Evolutionary conservation across 805 yeast genomes (phyloP).

Genomic region (Wickerhamiella domercqiae): DNA sequence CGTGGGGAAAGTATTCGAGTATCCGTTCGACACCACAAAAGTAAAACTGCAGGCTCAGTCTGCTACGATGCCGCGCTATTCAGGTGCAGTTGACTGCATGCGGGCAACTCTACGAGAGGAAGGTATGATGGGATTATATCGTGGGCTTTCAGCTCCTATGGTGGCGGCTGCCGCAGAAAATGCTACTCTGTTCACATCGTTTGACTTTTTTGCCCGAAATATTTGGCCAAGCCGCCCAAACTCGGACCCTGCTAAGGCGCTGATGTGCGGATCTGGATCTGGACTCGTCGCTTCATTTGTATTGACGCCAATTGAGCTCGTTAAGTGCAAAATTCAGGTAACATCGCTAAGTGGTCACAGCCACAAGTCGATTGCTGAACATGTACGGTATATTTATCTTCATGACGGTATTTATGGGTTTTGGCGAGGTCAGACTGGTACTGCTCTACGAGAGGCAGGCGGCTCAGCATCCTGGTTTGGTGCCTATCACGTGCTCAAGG

Average conservation of each 20-base stretch:
- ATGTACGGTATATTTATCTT: conserved; percentile 29
- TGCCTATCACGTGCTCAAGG: conserved; percentile 47
- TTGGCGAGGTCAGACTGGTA: conserved; percentile 79
- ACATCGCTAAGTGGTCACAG: conserved; percentile 4
- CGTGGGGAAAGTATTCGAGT: conserved; percentile 70
- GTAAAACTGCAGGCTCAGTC: conserved; percentile 69
- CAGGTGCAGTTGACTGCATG: conserved; percentile 54
- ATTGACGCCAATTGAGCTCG: conserved; percentile 80
- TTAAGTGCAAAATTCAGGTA: conserved; percentile 82
- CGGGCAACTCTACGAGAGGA: conserved; percentile 45
- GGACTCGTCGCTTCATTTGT: conserved; percentile 74
- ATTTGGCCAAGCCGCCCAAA: too few species aligned
- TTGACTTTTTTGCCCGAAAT: conserved; percentile 14
- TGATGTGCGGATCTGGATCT: conserved; percentile 63
- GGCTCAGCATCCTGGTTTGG: conserved; percentile 96
- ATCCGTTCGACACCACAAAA: conserved; percentile 85
- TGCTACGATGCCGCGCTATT: conserved; percentile 30
- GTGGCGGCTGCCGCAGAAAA: conserved; percentile 84
- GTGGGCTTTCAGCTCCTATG: conserved; percentile 65
- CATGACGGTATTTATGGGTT: conserved; percentile 39
- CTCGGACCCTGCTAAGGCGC: conserved; percentile 27
- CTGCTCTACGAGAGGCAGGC: conserved; percentile 66
- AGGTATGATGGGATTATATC: conserved; percentile 67
- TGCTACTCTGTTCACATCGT: conserved; percentile 52
- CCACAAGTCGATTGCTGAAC: conserved; percentile 18